Evolutionary conservation across 208 protist species (phyloP).

Genomic region (Leishmania tropica): DNA sequence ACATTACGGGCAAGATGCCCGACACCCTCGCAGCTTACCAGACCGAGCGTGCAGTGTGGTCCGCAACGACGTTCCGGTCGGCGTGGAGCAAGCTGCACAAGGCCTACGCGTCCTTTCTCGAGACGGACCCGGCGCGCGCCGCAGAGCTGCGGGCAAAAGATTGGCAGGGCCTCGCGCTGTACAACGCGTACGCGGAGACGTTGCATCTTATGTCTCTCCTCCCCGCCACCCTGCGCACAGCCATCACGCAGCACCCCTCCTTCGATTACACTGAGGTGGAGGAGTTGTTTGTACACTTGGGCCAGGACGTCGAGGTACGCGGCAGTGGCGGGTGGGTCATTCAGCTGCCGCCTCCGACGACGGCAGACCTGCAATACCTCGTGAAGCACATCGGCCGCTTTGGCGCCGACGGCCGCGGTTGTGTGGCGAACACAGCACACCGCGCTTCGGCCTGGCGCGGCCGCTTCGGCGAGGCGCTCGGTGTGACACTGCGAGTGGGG

Average conservation of each 20-base stretch:
- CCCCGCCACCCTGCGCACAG: slow-evolving; percentile 43
- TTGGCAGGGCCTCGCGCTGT: slow-evolving; percentile 55
- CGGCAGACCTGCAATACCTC: slow-evolving; percentile 53
- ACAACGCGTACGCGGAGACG: slow-evolving; percentile 66
- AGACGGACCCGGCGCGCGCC: slow-evolving; percentile 33
- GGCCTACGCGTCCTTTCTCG: slow-evolving; percentile 10
- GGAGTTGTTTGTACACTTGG: slow-evolving; percentile 80
- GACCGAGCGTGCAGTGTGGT: slow-evolving; percentile 61
- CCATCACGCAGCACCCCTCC: slow-evolving; percentile 37
- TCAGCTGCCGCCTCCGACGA: slow-evolving; percentile 56
- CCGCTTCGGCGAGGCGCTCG: slow-evolving; percentile 70
- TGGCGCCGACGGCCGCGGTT: slow-evolving; percentile 76
- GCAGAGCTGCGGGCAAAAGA: slow-evolving; percentile 54
- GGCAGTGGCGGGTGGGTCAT: slow-evolving; percentile 53
- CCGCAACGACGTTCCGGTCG: slow-evolving; percentile 43
- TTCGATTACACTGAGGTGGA: slow-evolving; percentile 64
- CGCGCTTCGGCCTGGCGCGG: slow-evolving; percentile 81
- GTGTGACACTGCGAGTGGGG: slow-evolving; percentile 88
- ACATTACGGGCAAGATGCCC: slow-evolving; percentile 30
- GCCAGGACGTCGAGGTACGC: slow-evolving; percentile 79
- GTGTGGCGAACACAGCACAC: slow-evolving; percentile 72
- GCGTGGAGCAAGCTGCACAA: slow-evolving; percentile 63
- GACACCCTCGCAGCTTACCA: slow-evolving; percentile 40
- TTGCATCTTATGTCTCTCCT: slow-evolving; percentile 71
- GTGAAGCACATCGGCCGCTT: slow-evolving; percentile 64